phyloP scores from a whole-genome alignment of 176 grass and related monocot species.

The Avena sativa region DNA sequence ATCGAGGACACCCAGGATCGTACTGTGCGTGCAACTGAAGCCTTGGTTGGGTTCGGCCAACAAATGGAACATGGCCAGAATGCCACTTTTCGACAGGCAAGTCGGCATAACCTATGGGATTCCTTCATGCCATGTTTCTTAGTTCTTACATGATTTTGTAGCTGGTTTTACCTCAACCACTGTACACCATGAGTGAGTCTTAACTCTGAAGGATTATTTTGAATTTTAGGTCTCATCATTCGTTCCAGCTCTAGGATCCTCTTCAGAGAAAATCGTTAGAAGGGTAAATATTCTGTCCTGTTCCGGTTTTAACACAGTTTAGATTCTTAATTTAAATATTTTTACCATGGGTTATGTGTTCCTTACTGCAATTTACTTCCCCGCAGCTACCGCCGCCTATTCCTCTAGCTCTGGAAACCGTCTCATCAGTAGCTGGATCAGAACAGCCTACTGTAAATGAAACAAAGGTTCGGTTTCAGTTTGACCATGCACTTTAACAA shows the following conservation, averaged over 20 bases:
- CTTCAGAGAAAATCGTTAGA: conserved; percentile 4
- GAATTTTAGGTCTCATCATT: conserved; percentile 30
- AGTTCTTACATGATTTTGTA: neutral
- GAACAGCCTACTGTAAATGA: neutral
- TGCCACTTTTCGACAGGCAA: conserved; percentile 47
- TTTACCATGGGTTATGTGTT: neutral
- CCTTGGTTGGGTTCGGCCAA: conserved; percentile 59
- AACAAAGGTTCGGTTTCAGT: conserved; percentile 18
- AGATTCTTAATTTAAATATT: neutral
- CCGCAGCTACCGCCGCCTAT: neutral
- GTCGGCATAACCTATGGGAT: neutral
- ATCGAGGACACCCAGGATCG: conserved; percentile 75
- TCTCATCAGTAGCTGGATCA: neutral
- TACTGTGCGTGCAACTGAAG: conserved; percentile 57
- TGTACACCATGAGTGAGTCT: neutral
- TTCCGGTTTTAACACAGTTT: neutral
- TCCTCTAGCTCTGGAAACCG: neutral
- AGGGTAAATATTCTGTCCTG: neutral
- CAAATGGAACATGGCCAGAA: conserved; percentile 50
- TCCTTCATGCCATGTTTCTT: neutral
- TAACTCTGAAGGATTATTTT: conserved; percentile 14
- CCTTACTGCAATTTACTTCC: neutral
- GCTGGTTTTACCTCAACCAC: neutral
- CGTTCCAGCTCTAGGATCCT: conserved; percentile 7
- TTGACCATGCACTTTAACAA: neutral